These are phyloP conservation scores for Barnettozyma pratensis DNA, from an alignment of 805 yeast genomes.

Conservation along the genomic window DNA sequence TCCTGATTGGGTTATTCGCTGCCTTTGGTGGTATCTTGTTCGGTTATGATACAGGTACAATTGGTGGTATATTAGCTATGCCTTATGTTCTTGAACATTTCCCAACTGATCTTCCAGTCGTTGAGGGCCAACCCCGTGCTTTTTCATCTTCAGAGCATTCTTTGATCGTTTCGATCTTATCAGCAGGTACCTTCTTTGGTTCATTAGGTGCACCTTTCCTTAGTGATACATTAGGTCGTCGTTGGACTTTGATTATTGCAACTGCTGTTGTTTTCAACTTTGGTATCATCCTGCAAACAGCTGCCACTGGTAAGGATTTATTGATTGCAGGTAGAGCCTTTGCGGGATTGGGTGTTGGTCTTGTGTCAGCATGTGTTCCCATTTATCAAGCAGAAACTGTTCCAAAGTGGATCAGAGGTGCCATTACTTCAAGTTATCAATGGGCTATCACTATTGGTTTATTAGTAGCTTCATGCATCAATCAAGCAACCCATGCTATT, in stretches of 20 bases:
- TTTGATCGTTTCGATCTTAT: slow-evolving; percentile 65
- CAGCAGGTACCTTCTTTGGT: slow-evolving; percentile 68
- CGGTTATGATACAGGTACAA: slow-evolving; percentile 68
- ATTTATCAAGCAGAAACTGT: slow-evolving; percentile 76
- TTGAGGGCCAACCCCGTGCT: slow-evolving; percentile 30
- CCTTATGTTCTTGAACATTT: slow-evolving; percentile 41
- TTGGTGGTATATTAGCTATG: slow-evolving; percentile 65
- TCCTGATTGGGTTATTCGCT: slow-evolving; percentile 53
- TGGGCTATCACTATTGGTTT: slow-evolving; percentile 71
- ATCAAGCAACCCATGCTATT: slow-evolving; percentile 58
- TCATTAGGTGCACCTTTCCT: slow-evolving; percentile 57
- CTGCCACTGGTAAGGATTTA: slow-evolving; percentile 40
- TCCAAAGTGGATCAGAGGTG: slow-evolving; percentile 75
- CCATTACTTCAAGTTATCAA: slow-evolving; percentile 72
- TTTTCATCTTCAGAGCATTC: slow-evolving; percentile 47
- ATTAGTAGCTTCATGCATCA: slow-evolving; percentile 62
- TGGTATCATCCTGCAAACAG: slow-evolving; percentile 48
- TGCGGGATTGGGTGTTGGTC: slow-evolving; percentile 72
- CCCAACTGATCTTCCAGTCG: slow-evolving; percentile 31
- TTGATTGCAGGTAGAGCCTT: slow-evolving; percentile 65
- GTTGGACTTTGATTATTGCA: slow-evolving; percentile 37
- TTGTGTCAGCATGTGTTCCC: slow-evolving; percentile 67
- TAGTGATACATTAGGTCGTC: slow-evolving; percentile 52
- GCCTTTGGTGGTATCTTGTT: slow-evolving; percentile 65
- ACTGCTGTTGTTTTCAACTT: slow-evolving; percentile 45